phyloP scores from a whole-genome alignment of 805 yeast genomes.

The Candida michaelii region DNA sequence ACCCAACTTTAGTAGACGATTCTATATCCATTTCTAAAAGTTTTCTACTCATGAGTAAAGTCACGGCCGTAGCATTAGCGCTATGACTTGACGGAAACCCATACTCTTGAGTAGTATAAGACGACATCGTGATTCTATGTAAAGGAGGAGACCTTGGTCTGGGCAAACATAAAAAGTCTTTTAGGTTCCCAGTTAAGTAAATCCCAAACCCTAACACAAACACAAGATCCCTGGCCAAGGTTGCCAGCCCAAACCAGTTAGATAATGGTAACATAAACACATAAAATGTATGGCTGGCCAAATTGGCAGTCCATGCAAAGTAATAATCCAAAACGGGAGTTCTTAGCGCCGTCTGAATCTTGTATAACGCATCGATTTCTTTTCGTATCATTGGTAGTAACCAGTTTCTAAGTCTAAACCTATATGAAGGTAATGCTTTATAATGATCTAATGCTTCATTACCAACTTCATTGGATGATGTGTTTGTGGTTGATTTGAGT shows the following conservation, averaged over 20 bases:
- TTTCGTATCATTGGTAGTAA: slow-evolving; percentile 56
- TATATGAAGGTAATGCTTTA: slow-evolving; percentile 47
- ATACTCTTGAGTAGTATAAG: slow-evolving; percentile 89
- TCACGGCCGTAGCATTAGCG: slow-evolving; percentile 90
- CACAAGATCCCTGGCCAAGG: slow-evolving; percentile 58
- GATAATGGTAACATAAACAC: slow-evolving; percentile 85
- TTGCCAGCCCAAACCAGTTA: slow-evolving; percentile 71
- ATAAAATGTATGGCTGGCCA: slow-evolving; percentile 93
- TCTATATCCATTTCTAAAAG: slow-evolving; percentile 7
- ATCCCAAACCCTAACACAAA: slow-evolving; percentile 68
- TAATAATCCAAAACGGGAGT: slow-evolving; percentile 60
- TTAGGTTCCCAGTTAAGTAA: slow-evolving; percentile 67
- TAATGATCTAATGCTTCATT: slow-evolving; percentile 68
- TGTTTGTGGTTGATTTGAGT: slow-evolving; percentile 5
- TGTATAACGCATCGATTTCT: slow-evolving; percentile 63
- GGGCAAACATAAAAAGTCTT: slow-evolving; percentile 87
- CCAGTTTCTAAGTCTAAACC: slow-evolving; percentile 53
- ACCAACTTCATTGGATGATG: slow-evolving; percentile 61
- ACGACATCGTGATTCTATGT: slow-evolving; percentile 83
- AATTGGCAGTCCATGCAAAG: slow-evolving; percentile 83
- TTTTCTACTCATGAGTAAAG: slow-evolving; percentile 41
- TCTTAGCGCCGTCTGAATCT: slow-evolving; percentile 55
- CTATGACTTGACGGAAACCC: slow-evolving; percentile 94
- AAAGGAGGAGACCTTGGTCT: slow-evolving; percentile 92
- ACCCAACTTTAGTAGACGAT: slow-evolving; percentile 12